Evolutionary conservation across 352 stramenopile species (phyloP), one percentile per base, ranked within the genome.

Genomic region (Saprolegnia diclina): DNA sequence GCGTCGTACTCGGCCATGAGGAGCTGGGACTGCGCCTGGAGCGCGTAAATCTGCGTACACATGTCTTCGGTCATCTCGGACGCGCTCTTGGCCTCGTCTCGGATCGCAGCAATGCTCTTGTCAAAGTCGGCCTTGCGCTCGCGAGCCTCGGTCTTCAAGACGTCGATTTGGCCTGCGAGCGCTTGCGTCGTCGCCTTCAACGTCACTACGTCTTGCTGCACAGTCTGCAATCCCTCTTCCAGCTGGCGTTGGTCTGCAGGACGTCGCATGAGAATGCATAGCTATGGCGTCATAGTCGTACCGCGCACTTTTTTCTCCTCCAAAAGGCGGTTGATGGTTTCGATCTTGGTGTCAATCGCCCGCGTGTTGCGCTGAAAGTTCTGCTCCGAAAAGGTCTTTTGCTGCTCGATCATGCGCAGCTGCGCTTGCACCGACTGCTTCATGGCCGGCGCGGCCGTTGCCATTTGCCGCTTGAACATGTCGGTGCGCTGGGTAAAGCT

Each of bases 301-400:
- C 63, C 63, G 19, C 63, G 48, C 2, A 69, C 63, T 69, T 69
- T 69, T 24, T 69, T 69, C 32, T 69, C 63, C 19, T 69, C 63
- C 19, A 69, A 37, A 14, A 69, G 14, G 18, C 63, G 63, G 26
- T 69, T 69, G 63, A 69, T 59, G 6, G 18, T 32, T 24, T 69
- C 19, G 24, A 57, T 69, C 35, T 69, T 5, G 21, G 21, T 38
- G 26, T 69, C 63, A 37, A 69, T 57, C 29, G 53, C 50, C n/a
- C 54, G 45, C 38, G 63, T 69, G 63, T 61, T 69, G 48, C 63
- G 63, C 5, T 52, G 63, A 6, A 69, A 21, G 37, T 69, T 69
- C n/a, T 69, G 63, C 50, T 69, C 63, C 19, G 63, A 52, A 37
- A 69, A 69, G 11, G 32, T 62, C 44, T 42, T 29, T 62, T 69